Conservation (phyloP, 371 early-diverging fungal genomes). For the Mortierella sp. region DNA sequence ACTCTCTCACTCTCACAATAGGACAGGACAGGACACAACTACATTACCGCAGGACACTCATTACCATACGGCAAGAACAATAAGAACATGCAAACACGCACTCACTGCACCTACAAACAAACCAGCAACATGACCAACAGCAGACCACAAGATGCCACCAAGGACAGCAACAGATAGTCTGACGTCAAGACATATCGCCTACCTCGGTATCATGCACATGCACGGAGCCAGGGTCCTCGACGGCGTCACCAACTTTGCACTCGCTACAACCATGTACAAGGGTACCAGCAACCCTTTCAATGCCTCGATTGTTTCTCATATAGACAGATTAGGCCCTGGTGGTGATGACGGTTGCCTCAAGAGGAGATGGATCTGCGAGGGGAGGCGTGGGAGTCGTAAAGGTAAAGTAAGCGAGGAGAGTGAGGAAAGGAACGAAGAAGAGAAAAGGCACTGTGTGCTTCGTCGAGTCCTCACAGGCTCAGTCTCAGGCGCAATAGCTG, state of each 20-base stretch:
- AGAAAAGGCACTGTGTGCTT: too few species aligned
- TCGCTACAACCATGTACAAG: constrained; percentile 59
- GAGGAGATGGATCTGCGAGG: too few species aligned
- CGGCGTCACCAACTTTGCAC: constrained; percentile 56
- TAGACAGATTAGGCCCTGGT: too few species aligned
- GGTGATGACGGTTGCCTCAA: too few species aligned
- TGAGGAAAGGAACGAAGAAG: too few species aligned
- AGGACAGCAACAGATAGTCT: constrained; percentile 32
- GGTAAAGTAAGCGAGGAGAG: too few species aligned
- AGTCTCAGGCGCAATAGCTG: too few species aligned
- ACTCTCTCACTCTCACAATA: not conserved
- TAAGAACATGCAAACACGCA: not conserved
- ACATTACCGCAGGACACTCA: not conserved
- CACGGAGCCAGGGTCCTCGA: constrained; percentile 54
- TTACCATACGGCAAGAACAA: not conserved
- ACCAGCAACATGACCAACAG: not conserved
- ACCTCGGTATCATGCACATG: constrained; percentile 48
- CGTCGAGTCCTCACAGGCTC: too few species aligned
- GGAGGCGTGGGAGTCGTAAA: too few species aligned
- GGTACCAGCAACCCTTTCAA: constrained; percentile 24
- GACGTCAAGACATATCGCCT: constrained; percentile 49
- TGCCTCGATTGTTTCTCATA: too few species aligned
- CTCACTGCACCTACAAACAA: not conserved
- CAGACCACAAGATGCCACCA: not conserved
- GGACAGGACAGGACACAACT: not conserved